Percentiles rank a stretch among this genome's conserved stretches.
Evolutionary conservation across 257 asterid genomes (phyloP).

Genomic region (Nicotiana noctiflora): DNA sequence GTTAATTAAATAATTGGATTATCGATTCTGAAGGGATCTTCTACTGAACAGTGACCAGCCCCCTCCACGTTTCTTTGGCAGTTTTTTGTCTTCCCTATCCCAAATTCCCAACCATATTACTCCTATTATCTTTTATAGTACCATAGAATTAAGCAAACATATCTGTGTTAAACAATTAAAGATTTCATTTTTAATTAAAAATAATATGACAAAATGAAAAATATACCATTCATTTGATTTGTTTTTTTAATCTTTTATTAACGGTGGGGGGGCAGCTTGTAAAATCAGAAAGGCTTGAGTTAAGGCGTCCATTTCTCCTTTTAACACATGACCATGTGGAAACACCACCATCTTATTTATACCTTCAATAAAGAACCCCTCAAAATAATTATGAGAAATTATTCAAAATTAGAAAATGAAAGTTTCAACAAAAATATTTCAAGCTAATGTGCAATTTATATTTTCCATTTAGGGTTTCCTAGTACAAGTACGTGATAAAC

Average conservation of each 20-base stretch:
- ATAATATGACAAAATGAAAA: background rate
- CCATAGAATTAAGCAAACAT: background rate
- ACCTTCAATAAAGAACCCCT: background rate
- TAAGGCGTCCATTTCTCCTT: constrained; percentile 9
- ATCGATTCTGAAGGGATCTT: background rate
- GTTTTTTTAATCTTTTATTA: background rate
- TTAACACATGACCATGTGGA: constrained; percentile 15
- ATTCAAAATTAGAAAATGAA: background rate
- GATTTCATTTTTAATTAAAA: background rate
- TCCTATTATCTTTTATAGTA: background rate
- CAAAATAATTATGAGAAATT: background rate
- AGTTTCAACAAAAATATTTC: background rate
- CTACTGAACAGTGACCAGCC: constrained; percentile 7
- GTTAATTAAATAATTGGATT: background rate
- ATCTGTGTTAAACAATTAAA: background rate
- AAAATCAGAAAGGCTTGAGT: constrained; percentile 13
- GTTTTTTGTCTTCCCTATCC: constrained; percentile 15
- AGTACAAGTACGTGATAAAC: too few species aligned
- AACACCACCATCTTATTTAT: constrained; percentile 10
- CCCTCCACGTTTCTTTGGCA: constrained; percentile 19
- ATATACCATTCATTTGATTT: background rate
- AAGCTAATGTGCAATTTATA: too few species aligned
- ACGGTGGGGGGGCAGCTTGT: background rate
- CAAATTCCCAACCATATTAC: background rate
- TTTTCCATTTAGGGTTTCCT: too few species aligned